Evolutionary conservation across 1,284 basidiomycete species (phyloP).

Genomic region (Cryptococcus sp.): DNA sequence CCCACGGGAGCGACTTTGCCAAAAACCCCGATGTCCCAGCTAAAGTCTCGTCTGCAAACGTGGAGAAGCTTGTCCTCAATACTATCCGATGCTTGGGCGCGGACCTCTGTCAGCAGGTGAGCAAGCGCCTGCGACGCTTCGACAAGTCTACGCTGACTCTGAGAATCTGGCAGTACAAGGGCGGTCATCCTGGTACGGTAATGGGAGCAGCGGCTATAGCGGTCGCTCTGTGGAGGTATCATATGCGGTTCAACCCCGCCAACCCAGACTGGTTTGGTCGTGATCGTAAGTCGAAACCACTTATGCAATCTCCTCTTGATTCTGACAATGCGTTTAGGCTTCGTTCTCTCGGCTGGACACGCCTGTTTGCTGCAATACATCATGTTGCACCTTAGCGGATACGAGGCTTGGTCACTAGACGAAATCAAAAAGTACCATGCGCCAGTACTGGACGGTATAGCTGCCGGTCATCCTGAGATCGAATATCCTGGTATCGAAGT

Average conservation of each 20-base stretch:
- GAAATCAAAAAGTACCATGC: slow-evolving; percentile 48
- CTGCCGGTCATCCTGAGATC: slow-evolving; percentile 49
- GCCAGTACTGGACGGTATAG: slow-evolving; percentile 34
- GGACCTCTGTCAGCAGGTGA: slow-evolving; percentile 47
- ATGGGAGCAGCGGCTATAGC: slow-evolving; percentile 52
- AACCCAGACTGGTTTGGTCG: slow-evolving; percentile 44
- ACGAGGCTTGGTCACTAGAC: slow-evolving; percentile 46
- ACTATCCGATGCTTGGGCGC: slow-evolving; percentile 50
- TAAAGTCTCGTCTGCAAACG: slow-evolving; percentile 18
- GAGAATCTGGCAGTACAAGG: slow-evolving; percentile 33
- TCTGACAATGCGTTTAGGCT: slow-evolving; percentile 21
- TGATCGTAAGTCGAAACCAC: slow-evolving; percentile 27
- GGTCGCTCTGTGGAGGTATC: slow-evolving; percentile 41
- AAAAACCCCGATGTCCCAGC: slow-evolving; percentile 15
- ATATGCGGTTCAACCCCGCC: slow-evolving; percentile 46
- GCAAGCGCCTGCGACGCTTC: neutral
- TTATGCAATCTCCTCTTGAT: too few species aligned
- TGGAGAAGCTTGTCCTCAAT: slow-evolving; percentile 44
- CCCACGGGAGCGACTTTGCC: slow-evolving; percentile 10
- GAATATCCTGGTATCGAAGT: slow-evolving; percentile 39
- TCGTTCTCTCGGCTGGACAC: slow-evolving; percentile 51
- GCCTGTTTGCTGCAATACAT: slow-evolving; percentile 51
- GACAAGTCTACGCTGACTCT: neutral
- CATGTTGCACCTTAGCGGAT: slow-evolving; percentile 50
- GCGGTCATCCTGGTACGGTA: slow-evolving; percentile 56